phyloP scores from a whole-genome alignment of 306 rosid genomes.

The Rosa persica region DNA sequence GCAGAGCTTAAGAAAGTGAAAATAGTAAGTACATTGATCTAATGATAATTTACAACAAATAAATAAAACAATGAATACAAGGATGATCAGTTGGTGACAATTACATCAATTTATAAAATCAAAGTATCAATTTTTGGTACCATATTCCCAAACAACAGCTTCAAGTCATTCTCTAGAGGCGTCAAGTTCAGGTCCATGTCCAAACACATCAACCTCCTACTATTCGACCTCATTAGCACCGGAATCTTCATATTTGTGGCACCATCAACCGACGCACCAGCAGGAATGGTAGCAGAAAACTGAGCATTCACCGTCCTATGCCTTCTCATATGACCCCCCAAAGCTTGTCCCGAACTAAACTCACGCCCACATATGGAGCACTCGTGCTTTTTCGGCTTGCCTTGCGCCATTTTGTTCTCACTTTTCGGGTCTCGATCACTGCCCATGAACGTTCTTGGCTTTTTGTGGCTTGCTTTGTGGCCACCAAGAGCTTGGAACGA shows the following conservation, averaged over 20 bases:
- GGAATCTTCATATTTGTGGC: slow-evolving; percentile 33
- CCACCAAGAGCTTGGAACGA: slow-evolving; percentile 93
- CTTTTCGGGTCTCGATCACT: slow-evolving; percentile 13
- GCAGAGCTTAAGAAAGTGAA: neutral
- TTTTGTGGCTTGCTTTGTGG: slow-evolving; percentile 83
- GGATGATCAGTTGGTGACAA: neutral
- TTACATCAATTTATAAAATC: slow-evolving; percentile 18
- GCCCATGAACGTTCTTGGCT: slow-evolving; percentile 15
- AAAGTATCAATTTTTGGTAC: slow-evolving; percentile 43
- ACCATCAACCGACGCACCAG: neutral
- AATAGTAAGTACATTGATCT: neutral
- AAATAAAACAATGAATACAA: neutral
- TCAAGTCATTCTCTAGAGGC: slow-evolving; percentile 74
- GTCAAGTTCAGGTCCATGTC: slow-evolving; percentile 61
- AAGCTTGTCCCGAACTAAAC: slow-evolving; percentile 71
- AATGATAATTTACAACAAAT: neutral
- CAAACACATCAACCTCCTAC: slow-evolving; percentile 41
- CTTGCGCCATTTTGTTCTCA: slow-evolving; percentile 19
- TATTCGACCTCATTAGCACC: slow-evolving; percentile 50
- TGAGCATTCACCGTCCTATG: slow-evolving; percentile 33
- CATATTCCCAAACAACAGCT: slow-evolving; percentile 51
- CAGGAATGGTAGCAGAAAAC: neutral
- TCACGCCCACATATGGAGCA: slow-evolving; percentile 60
- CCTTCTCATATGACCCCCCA: slow-evolving; percentile 83
- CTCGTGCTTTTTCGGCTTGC: slow-evolving; percentile 44